Percentiles rank a stretch among this genome's conserved stretches.
These are phyloP conservation scores for Marasmius oreades DNA, from an alignment of 1,284 basidiomycete species.

Conservation along the genomic window DNA sequence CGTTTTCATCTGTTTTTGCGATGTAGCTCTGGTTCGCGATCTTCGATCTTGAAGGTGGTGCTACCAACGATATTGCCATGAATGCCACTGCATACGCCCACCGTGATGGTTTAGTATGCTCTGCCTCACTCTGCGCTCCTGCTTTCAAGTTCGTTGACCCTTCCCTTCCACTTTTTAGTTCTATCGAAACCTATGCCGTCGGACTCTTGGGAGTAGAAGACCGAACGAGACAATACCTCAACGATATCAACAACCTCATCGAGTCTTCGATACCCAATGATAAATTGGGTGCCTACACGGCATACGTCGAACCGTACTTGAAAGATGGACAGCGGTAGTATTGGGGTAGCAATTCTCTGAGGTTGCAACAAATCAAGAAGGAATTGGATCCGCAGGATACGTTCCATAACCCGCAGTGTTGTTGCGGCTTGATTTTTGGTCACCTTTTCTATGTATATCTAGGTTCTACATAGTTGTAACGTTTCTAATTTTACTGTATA, in stretches of 20 bases:
- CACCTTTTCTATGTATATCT: too few species aligned
- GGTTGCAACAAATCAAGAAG: not conserved
- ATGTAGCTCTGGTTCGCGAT: not conserved
- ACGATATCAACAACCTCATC: not conserved
- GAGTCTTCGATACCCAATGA: not conserved
- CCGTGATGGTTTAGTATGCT: not conserved
- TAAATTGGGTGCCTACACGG: not conserved
- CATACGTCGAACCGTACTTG: not conserved
- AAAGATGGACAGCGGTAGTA: not conserved
- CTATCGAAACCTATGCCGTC: not conserved
- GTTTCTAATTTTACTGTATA: too few species aligned
- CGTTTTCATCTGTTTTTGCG: not conserved
- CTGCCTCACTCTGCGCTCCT: not conserved
- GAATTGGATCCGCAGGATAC: not conserved
- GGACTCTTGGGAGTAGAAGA: not conserved
- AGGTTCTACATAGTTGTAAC: too few species aligned
- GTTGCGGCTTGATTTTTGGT: not conserved
- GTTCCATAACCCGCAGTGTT: slow-evolving; percentile 3
- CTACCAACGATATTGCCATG: not conserved
- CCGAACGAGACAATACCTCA: not conserved
- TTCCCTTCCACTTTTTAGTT: not conserved
- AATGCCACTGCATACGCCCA: not conserved
- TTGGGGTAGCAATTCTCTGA: not conserved
- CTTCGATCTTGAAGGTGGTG: not conserved
- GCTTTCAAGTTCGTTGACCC: not conserved